Conservation (phyloP, 2,329 filamentous ascomycete genomes). For the Leptographium radiaticola region DNA sequence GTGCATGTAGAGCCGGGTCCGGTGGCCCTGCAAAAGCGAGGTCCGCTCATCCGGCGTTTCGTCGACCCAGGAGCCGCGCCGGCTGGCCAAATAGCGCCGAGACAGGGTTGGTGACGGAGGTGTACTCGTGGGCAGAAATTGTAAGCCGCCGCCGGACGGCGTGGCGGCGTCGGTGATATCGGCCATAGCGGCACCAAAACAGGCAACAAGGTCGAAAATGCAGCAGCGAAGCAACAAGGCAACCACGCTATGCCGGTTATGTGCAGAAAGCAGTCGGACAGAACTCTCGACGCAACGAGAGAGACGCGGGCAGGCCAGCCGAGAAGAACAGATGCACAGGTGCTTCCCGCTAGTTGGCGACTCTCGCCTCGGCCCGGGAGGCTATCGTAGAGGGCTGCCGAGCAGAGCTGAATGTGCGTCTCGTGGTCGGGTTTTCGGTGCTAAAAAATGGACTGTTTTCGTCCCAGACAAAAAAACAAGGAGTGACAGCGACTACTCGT, state of each 20-base stretch:
- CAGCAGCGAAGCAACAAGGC: too few relatives aligned
- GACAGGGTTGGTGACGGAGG: constrained; percentile 18
- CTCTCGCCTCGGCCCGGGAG: too few relatives aligned
- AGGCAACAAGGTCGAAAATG: not conserved
- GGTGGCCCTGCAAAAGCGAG: constrained; percentile 13
- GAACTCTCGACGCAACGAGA: not conserved
- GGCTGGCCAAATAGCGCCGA: constrained; percentile 11
- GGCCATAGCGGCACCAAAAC: constrained; percentile 1
- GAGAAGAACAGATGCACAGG: too few relatives aligned
- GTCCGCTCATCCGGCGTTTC: constrained; percentile 18
- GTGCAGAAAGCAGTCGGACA: not conserved
- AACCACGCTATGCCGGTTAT: too few relatives aligned
- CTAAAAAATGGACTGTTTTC: too few relatives aligned
- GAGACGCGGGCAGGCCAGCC: too few relatives aligned
- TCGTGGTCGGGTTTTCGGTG: too few relatives aligned
- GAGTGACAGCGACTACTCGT: too few relatives aligned
- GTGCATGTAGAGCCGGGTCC: constrained; percentile 15
- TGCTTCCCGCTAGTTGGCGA: too few relatives aligned
- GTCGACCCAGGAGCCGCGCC: constrained; percentile 12
- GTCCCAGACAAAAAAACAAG: too few relatives aligned
- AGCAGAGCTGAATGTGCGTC: not conserved
- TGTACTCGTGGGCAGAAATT: constrained; percentile 12
- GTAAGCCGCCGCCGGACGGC: constrained; percentile 2
- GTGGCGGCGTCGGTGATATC: not conserved
- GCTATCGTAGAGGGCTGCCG: not conserved